Conservation (phyloP, 306 rosid genomes). For the Trichosanthes cucumerina region DNA sequence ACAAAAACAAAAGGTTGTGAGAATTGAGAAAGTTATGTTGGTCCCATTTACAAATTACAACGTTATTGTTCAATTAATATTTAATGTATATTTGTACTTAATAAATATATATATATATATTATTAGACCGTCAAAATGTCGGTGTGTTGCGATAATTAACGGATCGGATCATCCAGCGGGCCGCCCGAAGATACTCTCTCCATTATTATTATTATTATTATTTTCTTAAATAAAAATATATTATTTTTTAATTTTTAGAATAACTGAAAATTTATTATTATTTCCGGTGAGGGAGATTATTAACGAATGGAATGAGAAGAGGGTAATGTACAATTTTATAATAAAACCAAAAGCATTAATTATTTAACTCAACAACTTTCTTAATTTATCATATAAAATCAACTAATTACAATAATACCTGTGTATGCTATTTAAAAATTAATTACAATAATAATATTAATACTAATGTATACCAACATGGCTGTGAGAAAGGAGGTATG, state of each 20-base stretch:
- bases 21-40: neutral
- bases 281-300: neutral
- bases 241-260: neutral
- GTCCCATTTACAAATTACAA: neutral
- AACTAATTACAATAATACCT: too few species aligned
- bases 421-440: too few species aligned
- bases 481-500: too few species aligned
- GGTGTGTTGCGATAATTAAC: neutral
- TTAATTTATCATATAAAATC: neutral
- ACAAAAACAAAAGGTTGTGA: neutral
- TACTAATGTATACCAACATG: too few species aligned
- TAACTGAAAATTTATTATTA: neutral
- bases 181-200: neutral
- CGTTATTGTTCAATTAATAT: neutral
- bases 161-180: conserved; percentile 4
- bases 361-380: neutral
- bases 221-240: neutral
- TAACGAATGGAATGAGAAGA: neutral
- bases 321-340: neutral
- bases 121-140: neutral
- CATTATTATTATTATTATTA: neutral
- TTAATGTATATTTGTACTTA: neutral
- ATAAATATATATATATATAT: neutral
- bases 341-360: neutral
- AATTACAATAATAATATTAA: too few species aligned